Evolutionary conservation across 306 rosid species (phyloP).

Genomic region (Mimosa bimucronata): DNA sequence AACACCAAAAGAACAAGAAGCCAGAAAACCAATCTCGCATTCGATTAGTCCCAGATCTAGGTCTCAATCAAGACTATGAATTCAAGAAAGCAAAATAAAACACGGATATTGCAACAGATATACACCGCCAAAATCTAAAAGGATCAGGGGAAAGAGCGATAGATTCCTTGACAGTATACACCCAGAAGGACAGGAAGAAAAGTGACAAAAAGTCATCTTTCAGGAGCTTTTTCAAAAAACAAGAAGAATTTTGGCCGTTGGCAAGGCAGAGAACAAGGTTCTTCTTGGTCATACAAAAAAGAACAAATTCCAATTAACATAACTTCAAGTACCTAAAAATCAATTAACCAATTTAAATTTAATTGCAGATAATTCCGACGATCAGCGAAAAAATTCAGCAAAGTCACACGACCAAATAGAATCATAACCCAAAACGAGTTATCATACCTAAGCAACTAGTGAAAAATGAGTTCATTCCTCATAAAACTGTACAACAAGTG

Average conservation of each 20-base stretch:
- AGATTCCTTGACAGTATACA: neutral
- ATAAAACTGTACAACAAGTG: neutral
- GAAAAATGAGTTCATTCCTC: neutral
- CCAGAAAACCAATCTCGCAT: neutral
- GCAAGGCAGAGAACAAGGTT: neutral
- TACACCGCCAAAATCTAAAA: neutral
- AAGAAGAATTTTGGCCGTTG: neutral
- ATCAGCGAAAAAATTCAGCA: neutral
- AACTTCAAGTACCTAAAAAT: neutral
- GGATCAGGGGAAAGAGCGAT: neutral
- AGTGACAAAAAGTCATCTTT: neutral
- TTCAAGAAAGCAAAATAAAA: neutral
- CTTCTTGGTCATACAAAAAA: neutral
- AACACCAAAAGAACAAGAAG: neutral
- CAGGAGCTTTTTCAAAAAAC: neutral
- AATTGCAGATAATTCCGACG: neutral
- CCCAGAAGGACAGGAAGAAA: neutral
- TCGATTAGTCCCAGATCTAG: neutral
- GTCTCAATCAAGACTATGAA: neutral
- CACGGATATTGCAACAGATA: slow-evolving; percentile 19
- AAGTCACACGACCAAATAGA: neutral
- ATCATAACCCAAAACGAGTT: neutral
- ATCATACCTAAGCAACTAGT: neutral
- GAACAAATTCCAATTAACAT: neutral
- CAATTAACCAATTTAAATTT: neutral